Conservation (phyloP, 225 moss, liverwort and hornwort species). For the Takakia lepidozioides region DNA sequence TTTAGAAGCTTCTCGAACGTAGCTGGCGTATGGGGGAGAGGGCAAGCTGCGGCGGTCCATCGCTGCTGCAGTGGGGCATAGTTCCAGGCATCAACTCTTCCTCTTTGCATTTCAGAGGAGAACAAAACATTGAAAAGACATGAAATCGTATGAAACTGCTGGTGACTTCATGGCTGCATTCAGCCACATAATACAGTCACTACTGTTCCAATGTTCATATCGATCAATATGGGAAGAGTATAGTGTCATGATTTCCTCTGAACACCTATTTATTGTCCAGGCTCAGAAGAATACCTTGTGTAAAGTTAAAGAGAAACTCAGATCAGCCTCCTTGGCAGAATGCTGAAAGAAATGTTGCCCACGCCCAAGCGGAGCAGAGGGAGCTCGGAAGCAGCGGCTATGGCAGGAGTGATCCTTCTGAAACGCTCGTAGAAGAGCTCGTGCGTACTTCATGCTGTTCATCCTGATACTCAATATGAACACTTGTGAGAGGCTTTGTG, state of each 20-base stretch:
- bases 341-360: constrained; percentile 3
- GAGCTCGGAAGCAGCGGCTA: background rate
- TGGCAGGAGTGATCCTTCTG: too few relatives aligned
- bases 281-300: constrained; percentile 4
- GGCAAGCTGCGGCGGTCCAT: constrained; percentile 47
- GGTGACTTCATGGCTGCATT: background rate
- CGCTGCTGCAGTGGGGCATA: constrained; percentile 21
- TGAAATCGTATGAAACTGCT: too few relatives aligned
- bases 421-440: too few relatives aligned
- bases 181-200: background rate
- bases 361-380: background rate
- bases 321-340: constrained; percentile 3
- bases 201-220: background rate
- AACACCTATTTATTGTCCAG: background rate
- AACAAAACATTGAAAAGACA: background rate
- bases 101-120: constrained; percentile 3
- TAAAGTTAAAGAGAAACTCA: background rate
- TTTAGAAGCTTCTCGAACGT: constrained; percentile 23
- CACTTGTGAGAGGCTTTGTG: too few relatives aligned
- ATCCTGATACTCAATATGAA: too few relatives aligned
- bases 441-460: too few relatives aligned
- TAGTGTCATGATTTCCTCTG: too few relatives aligned
- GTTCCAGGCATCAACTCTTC: constrained; percentile 2
- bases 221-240: too few relatives aligned
- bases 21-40: constrained; percentile 26